phyloP scores from a whole-genome alignment of 2,329 filamentous ascomycete genomes.

The Xylaria sp. region DNA sequence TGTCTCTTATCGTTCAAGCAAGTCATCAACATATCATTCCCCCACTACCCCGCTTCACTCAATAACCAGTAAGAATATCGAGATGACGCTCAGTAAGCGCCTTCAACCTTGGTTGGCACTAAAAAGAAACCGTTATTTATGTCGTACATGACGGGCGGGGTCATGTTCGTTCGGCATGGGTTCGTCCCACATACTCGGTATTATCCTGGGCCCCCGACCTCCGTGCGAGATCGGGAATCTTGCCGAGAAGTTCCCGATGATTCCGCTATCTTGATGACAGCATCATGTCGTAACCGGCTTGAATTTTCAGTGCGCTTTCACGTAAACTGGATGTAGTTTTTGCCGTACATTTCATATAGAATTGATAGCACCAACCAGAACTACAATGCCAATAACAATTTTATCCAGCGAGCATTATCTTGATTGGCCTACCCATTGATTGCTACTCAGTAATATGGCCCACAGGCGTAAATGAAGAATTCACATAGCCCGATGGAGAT shows the following conservation, averaged over 20 bases:
- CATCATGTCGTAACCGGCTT: not conserved
- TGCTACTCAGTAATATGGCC: too few relatives aligned
- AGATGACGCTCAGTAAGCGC: constrained; percentile 10
- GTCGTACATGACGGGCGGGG: constrained; percentile 4
- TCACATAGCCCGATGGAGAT: too few relatives aligned
- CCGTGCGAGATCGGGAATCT: not conserved
- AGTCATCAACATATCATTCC: not conserved
- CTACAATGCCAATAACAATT: too few relatives aligned
- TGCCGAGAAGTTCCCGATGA: constrained; percentile 5
- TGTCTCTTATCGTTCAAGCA: not conserved
- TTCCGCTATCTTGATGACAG: not conserved
- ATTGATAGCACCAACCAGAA: too few relatives aligned
- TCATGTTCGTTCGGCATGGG: not conserved
- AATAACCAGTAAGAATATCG: not conserved
- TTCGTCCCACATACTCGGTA: not conserved
- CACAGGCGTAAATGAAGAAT: too few relatives aligned
- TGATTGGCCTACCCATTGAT: too few relatives aligned
- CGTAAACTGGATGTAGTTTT: not conserved
- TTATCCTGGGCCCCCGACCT: not conserved
- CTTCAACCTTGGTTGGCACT: not conserved
- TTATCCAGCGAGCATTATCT: too few relatives aligned
- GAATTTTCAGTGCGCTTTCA: not conserved
- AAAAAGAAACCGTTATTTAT: not conserved
- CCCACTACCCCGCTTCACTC: constrained; percentile 7
- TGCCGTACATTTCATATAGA: too few relatives aligned